phyloP scores from a whole-genome alignment of 306 rosid genomes.

The Corylus avellana region DNA sequence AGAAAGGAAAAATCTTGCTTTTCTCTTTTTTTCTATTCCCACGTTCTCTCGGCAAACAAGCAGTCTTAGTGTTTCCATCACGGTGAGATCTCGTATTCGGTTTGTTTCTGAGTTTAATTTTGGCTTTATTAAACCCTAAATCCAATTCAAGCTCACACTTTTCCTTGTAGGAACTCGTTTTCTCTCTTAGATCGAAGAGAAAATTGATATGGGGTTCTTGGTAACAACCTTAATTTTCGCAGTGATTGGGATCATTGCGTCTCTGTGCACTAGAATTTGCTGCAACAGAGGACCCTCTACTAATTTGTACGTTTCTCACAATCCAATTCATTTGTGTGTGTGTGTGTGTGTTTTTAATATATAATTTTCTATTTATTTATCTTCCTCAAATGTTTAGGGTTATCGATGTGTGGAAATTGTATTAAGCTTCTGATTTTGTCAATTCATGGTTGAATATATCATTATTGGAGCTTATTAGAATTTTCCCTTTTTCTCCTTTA shows the following conservation, averaged over 20 bases:
- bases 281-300: constrained; percentile 80
- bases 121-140: background rate
- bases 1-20: too few relatives aligned
- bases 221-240: constrained; percentile 71
- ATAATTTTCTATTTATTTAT: too few relatives aligned
- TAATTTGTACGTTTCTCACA: constrained; percentile 53
- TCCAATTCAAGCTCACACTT: background rate
- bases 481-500: too few relatives aligned
- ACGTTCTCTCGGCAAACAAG: constrained; percentile 29
- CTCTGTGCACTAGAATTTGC: constrained; percentile 78
- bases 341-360: too few relatives aligned
- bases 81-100: constrained; percentile 10
- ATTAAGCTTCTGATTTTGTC: too few relatives aligned
- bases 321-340: background rate
- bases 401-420: too few relatives aligned
- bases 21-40: background rate
- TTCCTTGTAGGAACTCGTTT: constrained; percentile 39
- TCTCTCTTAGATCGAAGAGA: constrained; percentile 53
- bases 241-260: constrained; percentile 72
- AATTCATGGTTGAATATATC: too few relatives aligned
- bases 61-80: constrained; percentile 8
- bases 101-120: background rate
- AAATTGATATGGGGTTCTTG: constrained; percentile 74
- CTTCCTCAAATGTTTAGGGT: too few relatives aligned
- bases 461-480: too few relatives aligned